Evolutionary conservation across 257 asterid species (phyloP).

Genomic region (Parsonsia alboflavescens): DNA sequence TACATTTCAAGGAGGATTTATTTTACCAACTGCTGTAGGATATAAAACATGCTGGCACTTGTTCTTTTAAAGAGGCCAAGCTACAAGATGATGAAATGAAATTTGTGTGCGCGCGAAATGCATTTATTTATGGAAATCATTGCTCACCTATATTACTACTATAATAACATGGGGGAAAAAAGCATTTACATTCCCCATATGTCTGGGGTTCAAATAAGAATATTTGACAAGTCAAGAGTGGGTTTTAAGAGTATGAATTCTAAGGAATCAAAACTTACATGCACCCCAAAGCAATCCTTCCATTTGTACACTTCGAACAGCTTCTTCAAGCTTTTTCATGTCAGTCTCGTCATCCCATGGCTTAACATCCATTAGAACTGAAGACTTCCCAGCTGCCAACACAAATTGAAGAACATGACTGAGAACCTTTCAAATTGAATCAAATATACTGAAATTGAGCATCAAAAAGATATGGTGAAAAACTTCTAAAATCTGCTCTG

Average conservation of each 20-base stretch:
- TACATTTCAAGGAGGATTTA: not conserved
- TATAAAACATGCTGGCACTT: not conserved
- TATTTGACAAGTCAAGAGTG: not conserved
- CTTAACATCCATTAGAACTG: constrained; percentile 62
- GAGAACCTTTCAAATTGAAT: not conserved
- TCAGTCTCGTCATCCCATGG: constrained; percentile 99
- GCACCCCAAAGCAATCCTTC: constrained; percentile 96
- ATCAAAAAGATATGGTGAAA: not conserved
- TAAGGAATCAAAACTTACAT: constrained; percentile 36
- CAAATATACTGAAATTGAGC: too few species aligned
- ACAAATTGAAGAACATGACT: not conserved
- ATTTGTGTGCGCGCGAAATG: not conserved
- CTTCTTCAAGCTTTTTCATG: constrained; percentile 93
- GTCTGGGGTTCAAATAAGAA: not conserved
- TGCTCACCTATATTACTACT: not conserved
- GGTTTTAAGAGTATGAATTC: not conserved
- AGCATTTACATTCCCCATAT: not conserved
- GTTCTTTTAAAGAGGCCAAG: not conserved
- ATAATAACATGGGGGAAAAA: too few species aligned
- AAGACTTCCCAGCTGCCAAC: constrained; percentile 65
- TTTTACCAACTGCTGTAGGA: not conserved
- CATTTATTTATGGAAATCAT: not conserved
- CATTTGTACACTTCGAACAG: constrained; percentile 60
- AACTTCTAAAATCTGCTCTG: not conserved
- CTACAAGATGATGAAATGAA: not conserved